Evolutionary conservation across 306 rosid genomes (phyloP).

Genomic region (Cicer yamashitae): DNA sequence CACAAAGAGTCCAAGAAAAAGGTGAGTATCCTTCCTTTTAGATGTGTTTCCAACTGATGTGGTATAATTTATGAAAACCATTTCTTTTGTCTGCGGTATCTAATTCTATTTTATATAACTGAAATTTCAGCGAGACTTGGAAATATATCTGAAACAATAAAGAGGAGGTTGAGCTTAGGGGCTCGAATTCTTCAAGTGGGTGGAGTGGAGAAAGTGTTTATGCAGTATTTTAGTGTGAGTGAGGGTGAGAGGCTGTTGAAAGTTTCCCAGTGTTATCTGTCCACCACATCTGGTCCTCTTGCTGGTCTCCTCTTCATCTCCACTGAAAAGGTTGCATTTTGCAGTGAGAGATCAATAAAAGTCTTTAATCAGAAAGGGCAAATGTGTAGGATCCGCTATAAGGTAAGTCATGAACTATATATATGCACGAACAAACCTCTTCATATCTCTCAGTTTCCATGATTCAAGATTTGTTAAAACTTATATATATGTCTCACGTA

Average conservation of each 20-base stretch:
- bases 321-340: slow-evolving; percentile 71
- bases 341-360: slow-evolving; percentile 75
- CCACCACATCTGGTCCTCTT: slow-evolving; percentile 81
- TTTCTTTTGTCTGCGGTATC: background rate
- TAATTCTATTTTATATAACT: slow-evolving; percentile 1
- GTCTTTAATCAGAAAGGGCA: slow-evolving; percentile 57
- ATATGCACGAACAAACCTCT: background rate
- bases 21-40: slow-evolving; percentile 14
- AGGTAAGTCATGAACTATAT: slow-evolving; percentile 31
- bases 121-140: slow-evolving; percentile 24
- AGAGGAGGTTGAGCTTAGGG: slow-evolving; percentile 66
- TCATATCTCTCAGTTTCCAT: slow-evolving; percentile 8
- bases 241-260: slow-evolving; percentile 71
- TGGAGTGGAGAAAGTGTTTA: slow-evolving; percentile 61
- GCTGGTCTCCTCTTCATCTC: slow-evolving; percentile 86
- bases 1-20: slow-evolving; percentile 33
- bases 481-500: slow-evolving; percentile 16
- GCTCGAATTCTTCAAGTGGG: slow-evolving; percentile 66
- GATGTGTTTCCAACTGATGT: too few species aligned
- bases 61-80: too few species aligned
- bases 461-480: background rate
- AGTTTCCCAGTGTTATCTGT: slow-evolving; percentile 69
- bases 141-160: slow-evolving; percentile 48
- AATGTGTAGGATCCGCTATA: slow-evolving; percentile 46
- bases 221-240: slow-evolving; percentile 50